Evolutionary conservation across 2,329 filamentous ascomycete genomes (phyloP).

Genomic region (Bipolaris bicolor): DNA sequence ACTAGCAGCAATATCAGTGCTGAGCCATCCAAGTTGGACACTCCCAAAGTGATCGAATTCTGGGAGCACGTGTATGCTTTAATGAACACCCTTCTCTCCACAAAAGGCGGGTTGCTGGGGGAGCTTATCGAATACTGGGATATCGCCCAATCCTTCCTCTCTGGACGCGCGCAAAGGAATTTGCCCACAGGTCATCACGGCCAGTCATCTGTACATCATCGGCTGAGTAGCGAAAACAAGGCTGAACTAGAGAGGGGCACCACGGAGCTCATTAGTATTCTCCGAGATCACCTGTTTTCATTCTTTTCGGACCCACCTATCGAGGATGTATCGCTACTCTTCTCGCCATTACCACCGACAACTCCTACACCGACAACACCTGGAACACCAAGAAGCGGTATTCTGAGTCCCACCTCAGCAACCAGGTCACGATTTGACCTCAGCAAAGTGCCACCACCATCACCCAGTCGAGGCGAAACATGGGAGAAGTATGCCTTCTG

Average conservation of each 20-base stretch:
- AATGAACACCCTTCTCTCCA: slow-evolving; percentile 74
- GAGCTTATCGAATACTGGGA: slow-evolving; percentile 96
- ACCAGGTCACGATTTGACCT: slow-evolving; percentile 81
- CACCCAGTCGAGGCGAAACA: slow-evolving; percentile 73
- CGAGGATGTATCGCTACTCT: slow-evolving; percentile 86
- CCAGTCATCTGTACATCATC: slow-evolving; percentile 80
- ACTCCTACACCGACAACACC: slow-evolving; percentile 69
- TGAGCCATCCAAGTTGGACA: slow-evolving; percentile 70
- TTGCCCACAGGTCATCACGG: slow-evolving; percentile 82
- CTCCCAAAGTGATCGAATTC: slow-evolving; percentile 79
- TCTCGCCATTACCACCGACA: slow-evolving; percentile 77
- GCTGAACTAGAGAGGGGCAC: slow-evolving; percentile 76
- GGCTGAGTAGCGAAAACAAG: slow-evolving; percentile 73
- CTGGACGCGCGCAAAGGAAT: slow-evolving; percentile 79
- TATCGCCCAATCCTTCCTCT: slow-evolving; percentile 85
- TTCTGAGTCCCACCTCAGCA: slow-evolving; percentile 66
- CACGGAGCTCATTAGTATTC: slow-evolving; percentile 79
- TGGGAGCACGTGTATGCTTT: slow-evolving; percentile 89
- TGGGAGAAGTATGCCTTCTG: slow-evolving; percentile 98
- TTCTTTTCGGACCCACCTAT: slow-evolving; percentile 90
- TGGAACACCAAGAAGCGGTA: slow-evolving; percentile 59
- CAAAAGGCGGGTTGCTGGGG: slow-evolving; percentile 77
- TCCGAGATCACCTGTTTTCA: slow-evolving; percentile 77
- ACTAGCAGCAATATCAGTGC: slow-evolving; percentile 65
- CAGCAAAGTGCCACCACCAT: slow-evolving; percentile 77